A percentile compares a stretch with the other conserved stretches of the same genome.
Evolutionary conservation across 2,329 filamentous ascomycete genomes (phyloP).

Genomic region (Monosporascus sp.): DNA sequence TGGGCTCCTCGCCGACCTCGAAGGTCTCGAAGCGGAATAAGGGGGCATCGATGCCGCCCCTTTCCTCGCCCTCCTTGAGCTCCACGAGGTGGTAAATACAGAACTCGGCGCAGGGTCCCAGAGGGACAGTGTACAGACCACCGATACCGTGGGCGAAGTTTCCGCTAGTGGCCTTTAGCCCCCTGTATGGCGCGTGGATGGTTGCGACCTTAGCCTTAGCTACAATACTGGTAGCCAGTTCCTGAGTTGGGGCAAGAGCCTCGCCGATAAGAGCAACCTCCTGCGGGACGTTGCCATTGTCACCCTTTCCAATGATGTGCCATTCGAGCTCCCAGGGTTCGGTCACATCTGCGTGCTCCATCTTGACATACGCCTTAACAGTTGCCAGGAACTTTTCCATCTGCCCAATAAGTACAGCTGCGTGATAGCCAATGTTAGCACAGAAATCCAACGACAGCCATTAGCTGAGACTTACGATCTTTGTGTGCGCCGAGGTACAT

Average conservation of each 20-base stretch:
- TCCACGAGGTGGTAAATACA: constrained; percentile 46
- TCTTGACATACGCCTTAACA: constrained; percentile 23
- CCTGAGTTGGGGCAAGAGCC: constrained; percentile 38
- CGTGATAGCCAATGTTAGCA: neutral
- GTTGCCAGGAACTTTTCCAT: constrained; percentile 29
- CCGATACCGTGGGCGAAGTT: constrained; percentile 44
- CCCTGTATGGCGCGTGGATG: constrained; percentile 41
- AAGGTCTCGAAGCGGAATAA: neutral
- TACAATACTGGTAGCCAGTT: constrained; percentile 37
- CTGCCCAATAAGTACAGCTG: constrained; percentile 37
- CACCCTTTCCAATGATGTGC: constrained; percentile 39
- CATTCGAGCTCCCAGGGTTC: constrained; percentile 35
- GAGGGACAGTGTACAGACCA: constrained; percentile 29
- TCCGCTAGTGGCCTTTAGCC: constrained; percentile 45
- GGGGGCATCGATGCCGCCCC: neutral
- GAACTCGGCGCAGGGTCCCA: constrained; percentile 38
- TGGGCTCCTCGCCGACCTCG: constrained; percentile 18
- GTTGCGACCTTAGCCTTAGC: constrained; percentile 34
- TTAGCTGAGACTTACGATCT: constrained; percentile 28
- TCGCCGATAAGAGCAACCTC: constrained; percentile 45
- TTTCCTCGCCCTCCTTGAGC: constrained; percentile 12
- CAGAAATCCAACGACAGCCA: too few relatives aligned
- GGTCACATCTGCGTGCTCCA: constrained; percentile 11
- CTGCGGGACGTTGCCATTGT: constrained; percentile 11
- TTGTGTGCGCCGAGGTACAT: constrained; percentile 41